Base-by-base conservation (phyloP, 352 stramenopile genomes). In the Thalassiosira livingstoniorum region DNA sequence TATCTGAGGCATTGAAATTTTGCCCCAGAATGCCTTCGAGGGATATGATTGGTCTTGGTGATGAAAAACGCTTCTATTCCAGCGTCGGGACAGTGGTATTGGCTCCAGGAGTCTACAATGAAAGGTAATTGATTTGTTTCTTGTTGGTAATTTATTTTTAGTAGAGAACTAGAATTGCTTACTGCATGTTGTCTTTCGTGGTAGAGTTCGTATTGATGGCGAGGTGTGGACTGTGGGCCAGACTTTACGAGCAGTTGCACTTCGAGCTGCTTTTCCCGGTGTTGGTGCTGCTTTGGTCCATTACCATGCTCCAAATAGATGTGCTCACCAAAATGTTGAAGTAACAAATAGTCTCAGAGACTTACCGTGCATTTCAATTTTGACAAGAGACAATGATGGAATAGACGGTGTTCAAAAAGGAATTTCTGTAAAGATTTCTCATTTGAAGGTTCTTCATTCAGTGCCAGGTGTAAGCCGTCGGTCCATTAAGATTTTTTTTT, bases 391-490 rank as follows among this genome's bases (percentile, higher is more conserved):
- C 29, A 23, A 27, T 53, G 60, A 68, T 39, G 31, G 11, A 23
- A 58, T 75, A 25, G 67, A 74, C 32, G 54, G 34, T 29, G 29
- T 65, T 2, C n/a, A 66, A 27, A 75, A 37, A 39, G 71, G 58
- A 21, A 81, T 86, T 21, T 47, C 47, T 27, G 78, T 86, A 2
- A 72, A 55, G 3, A 11, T 86, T 15, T 77, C 72, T 34, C n/a
- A 82, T 70, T 45, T 86, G 37, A 4, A 47, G 23, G 78, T 86
- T 13, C 21, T 78, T 2, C 78, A 86, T 69, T 74, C 77, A 13
- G 70, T 63, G 5, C 77, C 61, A 51, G 68, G 77, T 61, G 68
- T 76, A 29, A 67, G 68, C 68, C 21, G 18, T 51, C 10, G 10
- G 42, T 51, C 42, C 10, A 51, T 18, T 51, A 18, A 10, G 42